A percentile compares a stretch with the other conserved stretches of the same genome.
Conservation (phyloP, 1,284 basidiomycete species). For the Xanthoconium separans region DNA sequence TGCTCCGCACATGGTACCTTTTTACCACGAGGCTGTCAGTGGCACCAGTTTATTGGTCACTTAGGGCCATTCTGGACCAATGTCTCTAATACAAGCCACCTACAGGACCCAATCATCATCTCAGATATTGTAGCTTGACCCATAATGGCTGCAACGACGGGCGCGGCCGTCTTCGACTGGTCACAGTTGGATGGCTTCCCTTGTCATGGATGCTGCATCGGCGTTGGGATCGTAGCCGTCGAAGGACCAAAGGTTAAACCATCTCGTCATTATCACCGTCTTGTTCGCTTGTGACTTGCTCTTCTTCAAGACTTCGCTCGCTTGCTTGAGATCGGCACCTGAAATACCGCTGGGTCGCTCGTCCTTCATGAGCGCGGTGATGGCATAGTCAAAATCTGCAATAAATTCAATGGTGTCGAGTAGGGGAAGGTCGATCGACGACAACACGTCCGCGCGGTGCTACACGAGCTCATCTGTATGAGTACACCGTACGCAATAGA, state of each 20-base stretch:
- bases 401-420: neutral
- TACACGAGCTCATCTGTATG: neutral
- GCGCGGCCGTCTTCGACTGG: neutral
- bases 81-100: too few species aligned
- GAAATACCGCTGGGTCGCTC: neutral
- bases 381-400: neutral
- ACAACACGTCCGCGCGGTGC: neutral
- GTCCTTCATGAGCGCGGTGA: accelerated
- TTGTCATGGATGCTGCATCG: neutral
- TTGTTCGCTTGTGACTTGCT: neutral
- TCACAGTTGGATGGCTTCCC: neutral
- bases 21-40: too few species aligned
- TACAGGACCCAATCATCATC: too few species aligned
- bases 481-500: neutral
- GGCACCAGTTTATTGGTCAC: too few species aligned
- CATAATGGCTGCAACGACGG: too few species aligned
- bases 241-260: accelerated
- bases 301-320: neutral
- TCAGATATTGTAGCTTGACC: too few species aligned
- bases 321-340: neutral
- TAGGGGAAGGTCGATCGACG: neutral
- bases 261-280: neutral
- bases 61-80: too few species aligned
- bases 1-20: too few species aligned
- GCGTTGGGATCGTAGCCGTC: neutral